Base-by-base conservation (phyloP, 108 stramenopile genomes). In the Seminavis robusta region DNA sequence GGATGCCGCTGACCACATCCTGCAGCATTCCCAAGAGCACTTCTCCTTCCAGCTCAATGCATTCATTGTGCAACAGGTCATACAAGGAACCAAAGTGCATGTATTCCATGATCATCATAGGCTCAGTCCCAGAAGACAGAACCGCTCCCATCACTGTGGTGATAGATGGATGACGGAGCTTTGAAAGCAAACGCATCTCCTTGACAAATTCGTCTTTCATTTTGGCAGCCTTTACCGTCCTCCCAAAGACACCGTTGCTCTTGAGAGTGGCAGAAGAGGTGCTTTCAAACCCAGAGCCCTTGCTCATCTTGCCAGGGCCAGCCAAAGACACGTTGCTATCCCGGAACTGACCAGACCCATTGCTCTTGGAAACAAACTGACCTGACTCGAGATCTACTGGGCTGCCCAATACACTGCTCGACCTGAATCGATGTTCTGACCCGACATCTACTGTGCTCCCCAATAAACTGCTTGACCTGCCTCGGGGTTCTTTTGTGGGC, bases 81-180 rank as follows among this genome's bases (percentile, higher is more conserved):
- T 77, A 74, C 21, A 84, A 46, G 0, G 76, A 77, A 11, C 82
- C 82, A 42, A 49, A 36, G 10, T 70, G 61, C 82, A 79, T 83
- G 48, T 73, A 83, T 34, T 83, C 81, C 77, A 79, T 73, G 30
- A 78, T 53, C 1, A 82, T 53, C 59, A 73, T 56, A 4, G 82
- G 82, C 36, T 83, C 82, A 16, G 47, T 32, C 21, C 28, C 42
- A 31, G 23, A 3, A 11, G 61, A 52, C 11, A 74, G 51, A 7
- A 81, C 80, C 4, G 73, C 54, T n/a, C 66, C 74, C 65, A 67
- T 73, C 21, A 80, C 78, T 10, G 78, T 83, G 0, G 75, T 79
- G 31, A 83, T 83, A 33, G 72, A 77, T 6, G 82, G 81, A 52
- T 83, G 81, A 9, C 81, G 59, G 9, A 83, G 61, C 33, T 74